Percentiles rank a stretch among this genome's conserved stretches.
phyloP scores from a whole-genome alignment of 441 rosid genomes.

The Pelargonium citronellum region DNA sequence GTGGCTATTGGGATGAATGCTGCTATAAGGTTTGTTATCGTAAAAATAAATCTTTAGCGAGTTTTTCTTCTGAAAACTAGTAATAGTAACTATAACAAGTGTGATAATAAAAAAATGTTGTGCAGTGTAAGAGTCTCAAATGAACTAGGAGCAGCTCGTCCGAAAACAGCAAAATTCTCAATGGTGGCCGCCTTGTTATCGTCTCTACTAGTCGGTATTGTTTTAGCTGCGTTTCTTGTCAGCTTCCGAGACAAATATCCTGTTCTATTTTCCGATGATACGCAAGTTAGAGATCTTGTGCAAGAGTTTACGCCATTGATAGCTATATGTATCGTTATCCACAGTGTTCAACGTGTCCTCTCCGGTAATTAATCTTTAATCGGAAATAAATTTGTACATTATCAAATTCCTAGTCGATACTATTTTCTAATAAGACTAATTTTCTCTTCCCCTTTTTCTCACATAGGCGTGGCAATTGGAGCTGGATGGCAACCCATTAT shows the following conservation, averaged over 20 bases:
- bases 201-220: constrained; percentile 39
- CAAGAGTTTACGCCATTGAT: constrained; percentile 62
- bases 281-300: constrained; percentile 44
- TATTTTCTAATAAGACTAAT: background rate
- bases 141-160: constrained; percentile 69
- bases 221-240: constrained; percentile 36
- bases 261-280: constrained; percentile 40
- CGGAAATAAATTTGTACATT: too few species aligned
- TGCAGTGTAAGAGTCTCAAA: constrained; percentile 75
- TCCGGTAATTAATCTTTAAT: constrained; percentile 42
- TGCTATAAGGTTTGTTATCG: constrained; percentile 65
- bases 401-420: too few species aligned
- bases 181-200: constrained; percentile 52
- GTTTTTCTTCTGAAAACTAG: too few species aligned
- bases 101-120: background rate
- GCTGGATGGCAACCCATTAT: constrained; percentile 65
- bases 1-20: constrained; percentile 62
- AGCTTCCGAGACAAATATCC: constrained; percentile 43
- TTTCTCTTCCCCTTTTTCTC: background rate
- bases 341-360: constrained; percentile 75
- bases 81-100: too few species aligned
- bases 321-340: constrained; percentile 52
- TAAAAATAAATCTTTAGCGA: too few species aligned
- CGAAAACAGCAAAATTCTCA: too few species aligned
- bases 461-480: constrained; percentile 50